Conservation (phyloP, 2,329 filamentous ascomycete genomes). For the Alternaria sp. region DNA sequence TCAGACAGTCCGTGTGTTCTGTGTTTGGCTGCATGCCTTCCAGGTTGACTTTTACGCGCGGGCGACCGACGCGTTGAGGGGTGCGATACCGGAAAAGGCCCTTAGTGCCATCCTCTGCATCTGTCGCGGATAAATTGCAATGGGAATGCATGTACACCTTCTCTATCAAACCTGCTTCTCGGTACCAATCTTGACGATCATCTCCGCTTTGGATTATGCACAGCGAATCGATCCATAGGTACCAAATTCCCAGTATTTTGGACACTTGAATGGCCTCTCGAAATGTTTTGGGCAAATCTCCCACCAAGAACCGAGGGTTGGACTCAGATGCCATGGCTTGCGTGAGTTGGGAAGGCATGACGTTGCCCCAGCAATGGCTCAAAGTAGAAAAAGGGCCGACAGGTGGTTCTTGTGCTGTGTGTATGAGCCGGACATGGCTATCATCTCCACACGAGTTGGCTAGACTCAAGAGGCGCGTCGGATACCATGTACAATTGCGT, state of each 20-base stretch:
- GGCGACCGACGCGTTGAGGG: background rate
- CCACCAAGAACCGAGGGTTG: background rate
- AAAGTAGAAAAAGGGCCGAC: constrained; percentile 15
- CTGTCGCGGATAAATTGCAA: constrained; percentile 19
- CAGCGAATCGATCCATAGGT: constrained; percentile 32
- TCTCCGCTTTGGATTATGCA: constrained; percentile 17
- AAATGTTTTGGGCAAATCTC: constrained; percentile 26
- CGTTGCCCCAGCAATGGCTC: constrained; percentile 21
- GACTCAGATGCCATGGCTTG: background rate
- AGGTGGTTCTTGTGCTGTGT: constrained; percentile 3
- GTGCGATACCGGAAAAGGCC: constrained; percentile 13
- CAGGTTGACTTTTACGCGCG: background rate
- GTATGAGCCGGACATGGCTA: constrained; percentile 10
- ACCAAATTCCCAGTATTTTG: constrained; percentile 19
- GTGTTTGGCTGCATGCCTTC: background rate
- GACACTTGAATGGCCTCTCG: constrained; percentile 27
- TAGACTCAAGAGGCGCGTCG: constrained; percentile 19
- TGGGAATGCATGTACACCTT: constrained; percentile 18
- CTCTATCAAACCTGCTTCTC: constrained; percentile 18
- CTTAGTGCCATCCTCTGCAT: constrained; percentile 10
- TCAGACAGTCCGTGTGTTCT: background rate
- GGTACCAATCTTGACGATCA: constrained; percentile 9
- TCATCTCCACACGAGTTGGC: background rate
- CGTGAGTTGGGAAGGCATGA: constrained; percentile 12
- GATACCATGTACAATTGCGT: constrained; percentile 3